Percentiles rank a stretch among this genome's conserved stretches.
Conservation (phyloP, 805 yeast species). For the Lachancea thermotolerans region DNA sequence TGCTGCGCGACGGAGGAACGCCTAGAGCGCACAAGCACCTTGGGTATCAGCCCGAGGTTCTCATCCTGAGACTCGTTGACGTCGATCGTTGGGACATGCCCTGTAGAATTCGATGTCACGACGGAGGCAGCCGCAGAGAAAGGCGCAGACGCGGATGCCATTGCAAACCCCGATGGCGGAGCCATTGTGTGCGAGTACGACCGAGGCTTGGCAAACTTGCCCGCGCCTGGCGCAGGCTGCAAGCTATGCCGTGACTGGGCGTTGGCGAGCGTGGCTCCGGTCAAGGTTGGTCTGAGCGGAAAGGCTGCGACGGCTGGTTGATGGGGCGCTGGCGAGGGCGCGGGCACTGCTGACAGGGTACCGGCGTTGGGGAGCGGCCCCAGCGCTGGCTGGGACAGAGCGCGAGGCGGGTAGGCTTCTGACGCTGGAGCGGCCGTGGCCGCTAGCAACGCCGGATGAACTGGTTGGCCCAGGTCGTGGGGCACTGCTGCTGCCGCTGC, state of each 20-base stretch:
- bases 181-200: constrained; percentile 24
- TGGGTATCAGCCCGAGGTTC: constrained; percentile 30
- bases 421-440: no score
- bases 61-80: constrained; percentile 19
- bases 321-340: no score
- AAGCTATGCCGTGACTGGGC: neutral
- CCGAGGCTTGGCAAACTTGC: constrained; percentile 24
- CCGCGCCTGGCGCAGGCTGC: constrained; percentile 10
- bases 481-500: no score
- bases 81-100: neutral
- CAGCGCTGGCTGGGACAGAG: no score
- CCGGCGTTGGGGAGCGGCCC: no score
- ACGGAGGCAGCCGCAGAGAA: neutral
- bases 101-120: no score
- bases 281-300: neutral
- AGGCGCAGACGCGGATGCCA: constrained; percentile 3
- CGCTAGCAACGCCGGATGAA: no score
- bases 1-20: constrained; percentile 10
- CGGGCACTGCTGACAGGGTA: no score
- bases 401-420: no score
- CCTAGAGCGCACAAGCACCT: constrained; percentile 31
- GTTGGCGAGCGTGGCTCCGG: neutral
- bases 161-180: constrained; percentile 8
- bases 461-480: no score
- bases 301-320: neutral